Evolutionary conservation across 2,329 filamentous ascomycete species (phyloP), one percentile per base, ranked within the genome.

Genomic region (Didymella segeticola): DNA sequence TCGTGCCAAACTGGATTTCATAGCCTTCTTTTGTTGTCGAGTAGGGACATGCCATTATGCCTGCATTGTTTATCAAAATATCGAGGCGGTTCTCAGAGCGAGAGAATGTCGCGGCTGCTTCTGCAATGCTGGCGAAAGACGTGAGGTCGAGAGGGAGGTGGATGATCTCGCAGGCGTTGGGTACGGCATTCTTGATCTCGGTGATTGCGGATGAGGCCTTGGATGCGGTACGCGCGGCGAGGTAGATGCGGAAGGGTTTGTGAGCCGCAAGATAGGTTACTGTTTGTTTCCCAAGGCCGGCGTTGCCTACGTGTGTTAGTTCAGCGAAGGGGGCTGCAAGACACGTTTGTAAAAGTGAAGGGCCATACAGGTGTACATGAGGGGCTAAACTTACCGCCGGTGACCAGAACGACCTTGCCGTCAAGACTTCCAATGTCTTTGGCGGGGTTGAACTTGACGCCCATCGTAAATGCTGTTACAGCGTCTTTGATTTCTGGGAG

Each of bases 1-100:
- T 82, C 9, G 77, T 81, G 26, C 78, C 81, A 51, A 82, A 78
- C 45, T 82, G 79, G 26, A 78, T 72, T 62, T 83, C 80, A 56
- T 80, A 81, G 36, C 78, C 79, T 36, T 82, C 79, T 15, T 73
- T 67, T 0, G 79, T 82, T 2, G 71, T 65, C 20, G 60, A 66
- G 33, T 78, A 72, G 1, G 73, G 69, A 0, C 49, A 57, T 0
- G 69, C 70, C 69, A 75, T 77, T 47, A 81, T 69, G 31, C 79
- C 79, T 0, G 80, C 79, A 56, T 82, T 81, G 65, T 76, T 73
- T 50, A 80, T 69, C 3, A 81, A 68, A 23, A 80, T 67, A 53
- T 82, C 78, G 15, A 82, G 73, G 3, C 77, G 74, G n/a, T 62
- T 36, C 15, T 73, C 69, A n/a, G 64, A 53, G 5, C 63, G 36